Evolutionary conservation across 805 yeast species (phyloP), one percentile per base, ranked within the genome.

Genomic region (Wickerhamiella siamensis): DNA sequence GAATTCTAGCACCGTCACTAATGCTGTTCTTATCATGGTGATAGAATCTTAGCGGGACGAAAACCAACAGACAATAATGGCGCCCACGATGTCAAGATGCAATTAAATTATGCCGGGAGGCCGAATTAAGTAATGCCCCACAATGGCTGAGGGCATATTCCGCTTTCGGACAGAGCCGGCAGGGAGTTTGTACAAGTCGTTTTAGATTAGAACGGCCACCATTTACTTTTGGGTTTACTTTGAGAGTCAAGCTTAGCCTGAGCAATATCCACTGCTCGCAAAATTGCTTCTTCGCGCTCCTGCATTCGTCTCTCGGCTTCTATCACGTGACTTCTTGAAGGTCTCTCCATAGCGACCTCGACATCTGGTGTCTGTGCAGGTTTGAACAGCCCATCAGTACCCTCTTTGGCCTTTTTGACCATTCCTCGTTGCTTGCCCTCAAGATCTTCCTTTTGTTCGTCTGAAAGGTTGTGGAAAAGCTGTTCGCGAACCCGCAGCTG

Each of bases 271-370:
- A 70, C 60, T 0, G 73, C 74, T 35, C 59, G 54, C 46, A 72
- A 55, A 43, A 64, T 52, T 14, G 63, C 64, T 45, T 73, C 91
- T 54, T 83, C 93, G 40, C 74, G 70, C 43, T 75, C 72, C 56
- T 81, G 91, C 46, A 70, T 63, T 20, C 76, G 64, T 46, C 81
- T 65, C 57, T 81, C 82, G 0, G 91, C 93, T 56, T 78, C 83
- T 43, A 80, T 70, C 9, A 75, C 66, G 52, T 83, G 94, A 48
- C 75, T 72, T 49, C 77, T 72, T 41, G 75, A 74, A 4, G 83
- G 91, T 61, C 81, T 68, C 55, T 72, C 80, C 62, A 74, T 63
- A 2, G 74, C 78, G 45, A 56, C 62, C 16, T 65, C 63, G 27
- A 65, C 64, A 45, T 72, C 76, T 22, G 58, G 36, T 41, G 77